Conservation (phyloP, 257 asterid species). For the Solanum pennellii region DNA sequence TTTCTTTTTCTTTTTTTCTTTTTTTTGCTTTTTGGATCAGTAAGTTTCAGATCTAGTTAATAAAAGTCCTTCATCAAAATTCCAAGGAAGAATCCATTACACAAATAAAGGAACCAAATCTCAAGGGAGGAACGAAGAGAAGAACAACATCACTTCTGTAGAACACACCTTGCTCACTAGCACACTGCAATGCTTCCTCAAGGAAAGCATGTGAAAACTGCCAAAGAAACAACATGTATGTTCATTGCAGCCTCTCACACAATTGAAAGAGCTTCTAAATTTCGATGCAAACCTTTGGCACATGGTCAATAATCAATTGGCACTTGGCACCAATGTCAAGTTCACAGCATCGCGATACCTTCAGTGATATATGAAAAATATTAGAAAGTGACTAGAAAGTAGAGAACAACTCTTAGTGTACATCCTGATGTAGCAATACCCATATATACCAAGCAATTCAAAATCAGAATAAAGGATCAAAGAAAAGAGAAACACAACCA, state of each 20-base stretch:
- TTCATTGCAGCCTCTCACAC: not conserved
- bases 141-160: not conserved
- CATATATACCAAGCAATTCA: not conserved
- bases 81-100: not conserved
- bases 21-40: not conserved
- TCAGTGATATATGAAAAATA: not conserved
- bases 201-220: conserved; percentile 35
- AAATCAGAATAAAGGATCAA: not conserved
- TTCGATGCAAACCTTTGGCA: conserved; percentile 43
- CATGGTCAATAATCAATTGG: conserved; percentile 44
- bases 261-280: not conserved
- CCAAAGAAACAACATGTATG: conserved; percentile 2
- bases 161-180: conserved; percentile 28
- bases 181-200: conserved; percentile 22
- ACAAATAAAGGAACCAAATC: not conserved
- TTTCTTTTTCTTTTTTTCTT: too few species aligned
- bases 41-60: not conserved
- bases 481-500: not conserved
- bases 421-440: not conserved
- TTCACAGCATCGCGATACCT: conserved; percentile 48
- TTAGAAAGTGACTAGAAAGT: not conserved
- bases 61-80: not conserved
- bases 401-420: not conserved
- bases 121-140: not conserved
- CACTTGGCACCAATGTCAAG: conserved; percentile 45